Conservation (phyloP, 2,329 filamentous ascomycete species). For the Teratosphaeria epicoccoides region DNA sequence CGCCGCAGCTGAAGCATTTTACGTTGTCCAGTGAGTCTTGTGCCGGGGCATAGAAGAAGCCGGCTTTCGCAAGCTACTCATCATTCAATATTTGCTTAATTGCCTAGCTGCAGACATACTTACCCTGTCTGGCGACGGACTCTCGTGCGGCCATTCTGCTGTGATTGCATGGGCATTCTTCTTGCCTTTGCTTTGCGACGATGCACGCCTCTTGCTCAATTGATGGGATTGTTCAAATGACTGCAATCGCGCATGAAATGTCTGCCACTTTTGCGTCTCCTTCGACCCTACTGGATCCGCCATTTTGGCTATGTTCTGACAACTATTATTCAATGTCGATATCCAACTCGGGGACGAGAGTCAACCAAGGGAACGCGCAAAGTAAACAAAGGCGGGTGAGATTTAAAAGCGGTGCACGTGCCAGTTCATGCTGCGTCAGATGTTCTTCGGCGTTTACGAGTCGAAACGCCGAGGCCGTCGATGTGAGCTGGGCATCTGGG, state of each 20-base stretch:
- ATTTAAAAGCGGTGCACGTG: background rate
- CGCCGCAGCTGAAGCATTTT: constrained; percentile 75
- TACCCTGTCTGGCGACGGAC: constrained; percentile 55
- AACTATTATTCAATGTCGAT: background rate
- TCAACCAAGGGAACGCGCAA: constrained; percentile 2
- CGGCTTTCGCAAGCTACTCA: constrained; percentile 69
- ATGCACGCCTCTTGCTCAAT: constrained; percentile 58
- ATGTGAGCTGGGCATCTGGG: background rate
- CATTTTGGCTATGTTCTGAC: constrained; percentile 16
- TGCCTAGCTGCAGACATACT: constrained; percentile 7
- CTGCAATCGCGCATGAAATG: constrained; percentile 64
- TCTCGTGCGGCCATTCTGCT: constrained; percentile 64
- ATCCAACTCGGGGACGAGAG: background rate
- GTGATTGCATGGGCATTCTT: constrained; percentile 47
- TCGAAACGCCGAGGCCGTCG: background rate
- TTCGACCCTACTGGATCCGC: constrained; percentile 32
- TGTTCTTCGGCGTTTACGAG: background rate
- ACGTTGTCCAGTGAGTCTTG: constrained; percentile 74
- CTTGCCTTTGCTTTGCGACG: constrained; percentile 40
- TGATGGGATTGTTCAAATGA: constrained; percentile 63
- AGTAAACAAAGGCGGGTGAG: constrained; percentile 6
- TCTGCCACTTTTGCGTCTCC: constrained; percentile 37
- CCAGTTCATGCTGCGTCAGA: background rate
- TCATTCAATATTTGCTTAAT: background rate
- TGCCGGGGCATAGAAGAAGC: constrained; percentile 79